phyloP scores from a whole-genome alignment of 1,284 basidiomycete genomes.

The Mrakiaceae sp. region DNA sequence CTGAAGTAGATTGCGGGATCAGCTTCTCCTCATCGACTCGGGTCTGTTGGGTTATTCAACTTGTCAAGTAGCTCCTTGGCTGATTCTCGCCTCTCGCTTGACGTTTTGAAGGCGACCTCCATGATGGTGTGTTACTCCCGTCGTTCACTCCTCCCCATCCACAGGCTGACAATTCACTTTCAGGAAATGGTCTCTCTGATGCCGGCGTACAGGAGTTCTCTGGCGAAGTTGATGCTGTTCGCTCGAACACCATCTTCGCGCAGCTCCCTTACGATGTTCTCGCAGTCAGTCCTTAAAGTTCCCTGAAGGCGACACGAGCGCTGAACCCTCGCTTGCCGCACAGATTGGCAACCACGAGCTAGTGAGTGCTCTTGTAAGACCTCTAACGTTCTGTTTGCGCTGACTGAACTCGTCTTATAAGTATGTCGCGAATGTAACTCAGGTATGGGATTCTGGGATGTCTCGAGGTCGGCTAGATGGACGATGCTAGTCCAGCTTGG shows the following conservation, averaged over 20 bases:
- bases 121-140: too few relatives aligned
- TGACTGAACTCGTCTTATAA: too few relatives aligned
- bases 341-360: slow-evolving; percentile 69
- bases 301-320: too few relatives aligned
- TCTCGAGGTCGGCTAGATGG: slow-evolving; percentile 44
- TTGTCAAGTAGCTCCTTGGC: not conserved
- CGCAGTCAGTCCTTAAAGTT: slow-evolving; percentile 39
- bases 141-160: too few relatives aligned
- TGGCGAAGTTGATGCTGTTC: not conserved
- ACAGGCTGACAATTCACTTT: not conserved
- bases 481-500: slow-evolving; percentile 50
- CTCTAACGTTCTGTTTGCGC: too few relatives aligned
- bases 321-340: too few relatives aligned
- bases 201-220: not conserved
- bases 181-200: not conserved
- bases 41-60: slow-evolving; percentile 17
- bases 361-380: too few relatives aligned
- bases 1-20: too few relatives aligned
- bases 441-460: too few relatives aligned
- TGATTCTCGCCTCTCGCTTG: too few relatives aligned
- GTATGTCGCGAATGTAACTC: too few relatives aligned
- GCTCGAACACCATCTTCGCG: not conserved
- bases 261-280: slow-evolving; percentile 65
- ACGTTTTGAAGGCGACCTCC: too few relatives aligned
- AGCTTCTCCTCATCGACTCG: slow-evolving; percentile 23